Base-by-base conservation (phyloP, 2,329 filamentous ascomycete genomes). In the Alternaria gansuensis region DNA sequence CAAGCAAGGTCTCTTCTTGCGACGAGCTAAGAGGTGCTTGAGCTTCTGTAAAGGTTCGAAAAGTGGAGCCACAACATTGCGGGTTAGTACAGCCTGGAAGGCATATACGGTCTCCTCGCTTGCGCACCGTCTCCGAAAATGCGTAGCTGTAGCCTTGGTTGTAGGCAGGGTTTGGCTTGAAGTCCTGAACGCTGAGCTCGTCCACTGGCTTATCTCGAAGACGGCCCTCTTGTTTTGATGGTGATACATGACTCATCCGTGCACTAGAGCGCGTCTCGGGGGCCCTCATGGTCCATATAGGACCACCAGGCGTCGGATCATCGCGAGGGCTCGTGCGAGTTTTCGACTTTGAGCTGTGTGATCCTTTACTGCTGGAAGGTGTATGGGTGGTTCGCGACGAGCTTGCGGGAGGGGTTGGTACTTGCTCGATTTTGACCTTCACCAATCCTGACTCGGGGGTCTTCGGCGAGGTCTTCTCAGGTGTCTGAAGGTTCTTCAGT, bases 161-260 rank as follows among this genome's bases (percentile, higher is more conserved):
- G 65, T 82, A 84, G 4, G 81, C 80, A 0, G 91, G 88, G 64
- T 97, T 96, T 67, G 95, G 82, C 73, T 89, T 94, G 81, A 97
- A 97, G 76, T 96, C 89, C 11, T 87, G 85, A 1, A 90, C 79
- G 13, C 80, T 80, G 11, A 96, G 82, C 33, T 84, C 80, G 0
- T 82, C 78, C 3, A 87, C 63, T 0, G 87, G 84, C 50, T 83
- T 86, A 9, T 82, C 75, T 48, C 92, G 86, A n/a, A 76, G 68
- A 23, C 58, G 66, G 7, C 29, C 43, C 21, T 62, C 52, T 4
- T 59, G 43, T 24, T 60, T 64, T 24, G 54, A 31, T 14, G 60
- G 52, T 0, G 59, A 45, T 9, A 28, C 14, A 3, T 51, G 54
- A 7, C 28, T 31, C 51, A 49, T 70, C 10, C 54, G 64, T 9